Base-by-base conservation (phyloP, 2,329 filamentous ascomycete genomes). In the Chalara sp. region DNA sequence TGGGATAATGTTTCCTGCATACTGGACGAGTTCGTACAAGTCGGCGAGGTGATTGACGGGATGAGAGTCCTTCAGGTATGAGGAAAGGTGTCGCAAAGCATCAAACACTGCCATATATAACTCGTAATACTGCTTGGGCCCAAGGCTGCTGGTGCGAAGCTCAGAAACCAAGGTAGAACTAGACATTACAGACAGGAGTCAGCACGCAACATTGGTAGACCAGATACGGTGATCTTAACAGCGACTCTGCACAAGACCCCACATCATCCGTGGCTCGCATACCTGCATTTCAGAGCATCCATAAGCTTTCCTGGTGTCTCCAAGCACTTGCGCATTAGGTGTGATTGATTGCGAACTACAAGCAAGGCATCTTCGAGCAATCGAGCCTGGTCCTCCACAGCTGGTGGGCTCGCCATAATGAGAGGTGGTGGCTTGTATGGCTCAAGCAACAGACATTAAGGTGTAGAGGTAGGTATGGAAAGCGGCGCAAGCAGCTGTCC, bases 271-370 rank as follows among this genome's bases (percentile, higher is more conserved):
- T 37, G 21, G 45, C 39, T 44, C 49, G 76, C 86, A 64, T 80
- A 97, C 93, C 91, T 96, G 87, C 92, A 97, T 75, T 99, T 99
- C 65, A 99, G 81, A 63, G 93, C 93, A 76, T 99, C 93, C 93
- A 99, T 99, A 59, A 99, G 84, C 80, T 99, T 99, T 58, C 93
- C 92, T 6, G 93, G 91, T 7, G 89, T 95, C 68, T 99, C 95
- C 55, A 99, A 80, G 65, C 91, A 97, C 76, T 95, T 92, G 74
- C 92, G 90, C 93, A 99, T 99, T 68, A 96, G 80, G 65, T 84
- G 83, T 53, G 92, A 93, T 80, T 99, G 95, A 74, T 97, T 92
- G 73, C 92, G 89, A 72, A 99, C 95, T 48, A 96, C 92, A 55
- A 87, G 83, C 71, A 97, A 76, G 65, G 95, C 93, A 85, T 99